Percentiles rank a stretch among this genome's conserved stretches.
phyloP scores from a whole-genome alignment of 2,329 filamentous ascomycete species.

The Fusarium sp. region DNA sequence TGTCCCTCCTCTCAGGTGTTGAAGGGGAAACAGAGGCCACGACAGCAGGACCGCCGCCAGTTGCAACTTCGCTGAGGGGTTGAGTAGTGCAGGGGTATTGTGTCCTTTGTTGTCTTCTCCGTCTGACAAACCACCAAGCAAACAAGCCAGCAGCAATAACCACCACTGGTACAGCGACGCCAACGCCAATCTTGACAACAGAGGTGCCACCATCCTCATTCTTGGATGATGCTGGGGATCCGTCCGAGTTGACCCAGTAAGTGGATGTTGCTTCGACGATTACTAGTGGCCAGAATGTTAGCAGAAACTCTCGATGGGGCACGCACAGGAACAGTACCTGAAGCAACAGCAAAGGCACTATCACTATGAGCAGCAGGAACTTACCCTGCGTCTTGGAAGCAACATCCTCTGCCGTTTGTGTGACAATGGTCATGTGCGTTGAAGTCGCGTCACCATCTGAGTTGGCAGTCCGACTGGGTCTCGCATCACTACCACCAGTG shows the following conservation, averaged over 20 bases:
- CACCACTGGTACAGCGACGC: slow-evolving; percentile 27
- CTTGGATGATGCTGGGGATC: slow-evolving; percentile 23
- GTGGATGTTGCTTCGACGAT: slow-evolving; percentile 39
- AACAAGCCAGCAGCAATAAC: slow-evolving; percentile 11
- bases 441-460: slow-evolving; percentile 28
- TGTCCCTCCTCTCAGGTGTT: slow-evolving; percentile 15
- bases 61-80: slow-evolving; percentile 22
- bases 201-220: slow-evolving; percentile 5
- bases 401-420: slow-evolving; percentile 38
- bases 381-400: slow-evolving; percentile 41
- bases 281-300: slow-evolving; percentile 28
- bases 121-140: slow-evolving; percentile 24
- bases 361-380: slow-evolving; percentile 42
- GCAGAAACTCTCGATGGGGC: neutral
- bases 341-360: slow-evolving; percentile 40
- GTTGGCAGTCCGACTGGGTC: slow-evolving; percentile 35
- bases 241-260: slow-evolving; percentile 34
- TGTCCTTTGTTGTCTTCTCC: slow-evolving; percentile 14
- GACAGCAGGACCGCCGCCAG: neutral
- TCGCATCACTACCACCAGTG: slow-evolving; percentile 2
- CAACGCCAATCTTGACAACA: slow-evolving; percentile 35
- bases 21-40: neutral
- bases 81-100: neutral
- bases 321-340: slow-evolving; percentile 38
- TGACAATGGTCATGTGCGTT: slow-evolving; percentile 38